A percentile compares a stretch with the other conserved stretches of the same genome.
phyloP scores from a whole-genome alignment of 73 alveolate species.

The Paramecium primaurelia region DNA sequence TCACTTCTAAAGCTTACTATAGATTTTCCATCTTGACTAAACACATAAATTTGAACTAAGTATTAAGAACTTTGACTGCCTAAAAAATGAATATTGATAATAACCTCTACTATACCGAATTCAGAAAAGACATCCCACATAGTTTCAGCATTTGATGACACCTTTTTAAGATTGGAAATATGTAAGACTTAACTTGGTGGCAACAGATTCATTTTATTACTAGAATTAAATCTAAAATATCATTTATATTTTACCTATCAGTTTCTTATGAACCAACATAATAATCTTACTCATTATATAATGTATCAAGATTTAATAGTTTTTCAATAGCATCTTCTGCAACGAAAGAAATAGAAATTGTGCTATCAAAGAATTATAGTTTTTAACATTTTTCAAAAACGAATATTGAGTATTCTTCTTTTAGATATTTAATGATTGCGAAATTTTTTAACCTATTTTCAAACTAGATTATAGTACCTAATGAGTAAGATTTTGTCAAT shows the following conservation, averaged over 20 bases:
- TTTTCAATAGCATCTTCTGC: conserved; percentile 39
- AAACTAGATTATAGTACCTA: background rate
- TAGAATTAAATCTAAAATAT: background rate
- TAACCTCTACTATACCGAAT: conserved; percentile 33
- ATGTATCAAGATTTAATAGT: background rate
- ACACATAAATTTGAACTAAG: conserved; percentile 14
- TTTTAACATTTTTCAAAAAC: conserved; percentile 31
- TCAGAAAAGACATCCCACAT: conserved; percentile 43
- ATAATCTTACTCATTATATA: background rate
- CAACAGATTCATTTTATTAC: background rate
- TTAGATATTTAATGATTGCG: conserved; percentile 22
- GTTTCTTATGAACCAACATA: conserved; percentile 1
- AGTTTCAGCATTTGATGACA: conserved; percentile 34
- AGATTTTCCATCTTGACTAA: conserved; percentile 8
- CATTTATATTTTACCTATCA: background rate
- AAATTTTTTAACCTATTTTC: background rate
- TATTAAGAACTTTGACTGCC: conserved; percentile 27
- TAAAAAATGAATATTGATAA: background rate
- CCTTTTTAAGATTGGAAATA: conserved; percentile 2
- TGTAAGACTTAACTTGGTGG: conserved; percentile 35
- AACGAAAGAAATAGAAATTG: background rate
- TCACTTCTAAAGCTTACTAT: background rate
- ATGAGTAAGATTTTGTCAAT: background rate
- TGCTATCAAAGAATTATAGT: background rate
- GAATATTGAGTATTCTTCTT: conserved; percentile 28